These are phyloP conservation scores for Claviceps spartinae DNA, from an alignment of 2,329 filamentous ascomycete genomes.

Conservation along the genomic window DNA sequence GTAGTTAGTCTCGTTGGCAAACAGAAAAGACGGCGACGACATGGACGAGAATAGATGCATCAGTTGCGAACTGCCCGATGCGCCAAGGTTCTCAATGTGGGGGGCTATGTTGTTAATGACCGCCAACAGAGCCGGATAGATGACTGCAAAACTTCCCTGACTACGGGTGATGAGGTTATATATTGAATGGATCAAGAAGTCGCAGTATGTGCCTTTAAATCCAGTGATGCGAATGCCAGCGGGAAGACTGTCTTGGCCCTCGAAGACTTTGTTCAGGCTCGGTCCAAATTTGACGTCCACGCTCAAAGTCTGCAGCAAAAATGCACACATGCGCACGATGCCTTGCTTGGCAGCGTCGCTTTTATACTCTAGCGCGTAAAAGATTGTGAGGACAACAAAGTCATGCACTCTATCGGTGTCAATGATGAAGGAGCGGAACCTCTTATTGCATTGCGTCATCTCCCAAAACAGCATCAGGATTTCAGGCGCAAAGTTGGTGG, in stretches of 20 bases:
- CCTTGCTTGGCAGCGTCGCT: slow-evolving; percentile 79
- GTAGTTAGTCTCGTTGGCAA: slow-evolving; percentile 89
- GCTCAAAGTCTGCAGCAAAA: slow-evolving; percentile 86
- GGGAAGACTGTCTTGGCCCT: slow-evolving; percentile 78
- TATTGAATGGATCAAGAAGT: slow-evolving; percentile 90
- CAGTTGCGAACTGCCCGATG: slow-evolving; percentile 64
- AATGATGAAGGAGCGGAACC: slow-evolving; percentile 91
- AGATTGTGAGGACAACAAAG: slow-evolving; percentile 79
- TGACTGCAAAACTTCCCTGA: slow-evolving; percentile 77
- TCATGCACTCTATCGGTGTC: slow-evolving; percentile 90
- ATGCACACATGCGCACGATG: slow-evolving; percentile 92
- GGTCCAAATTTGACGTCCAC: slow-evolving; percentile 83
- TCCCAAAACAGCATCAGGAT: slow-evolving; percentile 98
- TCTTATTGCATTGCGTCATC: slow-evolving; percentile 90
- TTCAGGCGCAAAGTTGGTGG: slow-evolving; percentile 79
- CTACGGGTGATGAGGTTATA: slow-evolving; percentile 84
- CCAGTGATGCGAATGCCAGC: slow-evolving; percentile 65
- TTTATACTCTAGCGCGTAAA: slow-evolving; percentile 85
- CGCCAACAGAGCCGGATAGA: slow-evolving; percentile 83
- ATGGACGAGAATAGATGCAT: slow-evolving; percentile 83
- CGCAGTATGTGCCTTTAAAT: slow-evolving; percentile 82
- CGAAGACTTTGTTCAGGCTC: slow-evolving; percentile 79
- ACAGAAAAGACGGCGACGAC: slow-evolving; percentile 82
- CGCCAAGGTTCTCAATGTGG: slow-evolving; percentile 64
- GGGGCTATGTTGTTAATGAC: slow-evolving; percentile 90